Evolutionary conservation across 2,329 filamentous ascomycete genomes (phyloP).

Genomic region (Penicillium frequentans): DNA sequence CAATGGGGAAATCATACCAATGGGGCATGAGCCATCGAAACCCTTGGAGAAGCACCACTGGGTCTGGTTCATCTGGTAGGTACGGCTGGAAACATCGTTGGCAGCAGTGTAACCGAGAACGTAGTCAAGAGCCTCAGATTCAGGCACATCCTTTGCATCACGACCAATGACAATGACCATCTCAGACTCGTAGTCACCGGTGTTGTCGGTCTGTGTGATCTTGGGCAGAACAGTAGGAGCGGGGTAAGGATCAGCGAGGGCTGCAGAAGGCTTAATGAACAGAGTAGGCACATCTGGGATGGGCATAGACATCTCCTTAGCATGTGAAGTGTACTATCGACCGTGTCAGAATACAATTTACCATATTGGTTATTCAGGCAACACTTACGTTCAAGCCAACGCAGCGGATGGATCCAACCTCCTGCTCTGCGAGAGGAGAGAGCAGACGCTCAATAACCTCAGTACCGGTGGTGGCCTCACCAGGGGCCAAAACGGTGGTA

Average conservation of each 20-base stretch:
- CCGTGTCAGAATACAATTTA: not conserved
- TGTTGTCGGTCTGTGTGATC: conserved; percentile 53
- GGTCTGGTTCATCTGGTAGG: conserved; percentile 55
- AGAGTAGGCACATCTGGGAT: conserved; percentile 57
- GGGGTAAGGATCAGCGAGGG: conserved; percentile 56
- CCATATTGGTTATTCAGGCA: not conserved
- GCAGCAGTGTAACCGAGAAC: conserved; percentile 64
- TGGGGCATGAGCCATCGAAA: conserved; percentile 58
- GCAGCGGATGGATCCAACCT: conserved; percentile 59
- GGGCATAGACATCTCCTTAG: conserved; percentile 53
- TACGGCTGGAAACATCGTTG: conserved; percentile 64
- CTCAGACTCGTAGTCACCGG: conserved; percentile 62
- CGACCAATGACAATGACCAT: conserved; percentile 58
- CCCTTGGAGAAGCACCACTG: conserved; percentile 63
- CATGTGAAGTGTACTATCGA: conserved; percentile 50
- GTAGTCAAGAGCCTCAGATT: conserved; percentile 58
- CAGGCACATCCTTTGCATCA: conserved; percentile 56
- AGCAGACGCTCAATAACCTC: conserved; percentile 46
- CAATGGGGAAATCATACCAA: conserved; percentile 35
- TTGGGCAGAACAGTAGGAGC: conserved; percentile 55
- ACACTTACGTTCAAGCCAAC: conserved; percentile 56
- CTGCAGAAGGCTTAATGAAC: conserved; percentile 59
- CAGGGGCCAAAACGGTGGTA: conserved; percentile 57
- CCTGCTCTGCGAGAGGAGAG: conserved; percentile 50
- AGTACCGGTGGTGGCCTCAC: conserved; percentile 48